Evolutionary conservation across 2,329 filamentous ascomycete genomes (phyloP).

Genomic region (Lecanicillium sp.): DNA sequence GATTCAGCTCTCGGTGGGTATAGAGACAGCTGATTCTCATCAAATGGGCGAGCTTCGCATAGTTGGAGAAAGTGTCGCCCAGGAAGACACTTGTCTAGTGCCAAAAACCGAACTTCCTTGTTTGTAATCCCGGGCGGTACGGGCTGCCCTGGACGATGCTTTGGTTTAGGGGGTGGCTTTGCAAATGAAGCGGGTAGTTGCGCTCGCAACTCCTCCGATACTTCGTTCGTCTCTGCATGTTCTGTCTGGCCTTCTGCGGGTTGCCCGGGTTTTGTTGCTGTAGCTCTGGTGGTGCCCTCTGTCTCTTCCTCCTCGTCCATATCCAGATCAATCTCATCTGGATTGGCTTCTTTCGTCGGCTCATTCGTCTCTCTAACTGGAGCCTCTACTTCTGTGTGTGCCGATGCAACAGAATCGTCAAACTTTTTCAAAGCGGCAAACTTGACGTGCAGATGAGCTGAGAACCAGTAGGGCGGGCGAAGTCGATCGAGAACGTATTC

Average conservation of each 20-base stretch:
- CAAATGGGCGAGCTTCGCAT: slow-evolving; percentile 48
- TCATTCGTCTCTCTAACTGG: background rate
- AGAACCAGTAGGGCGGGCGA: slow-evolving; percentile 82
- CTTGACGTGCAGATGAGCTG: slow-evolving; percentile 86
- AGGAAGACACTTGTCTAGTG: slow-evolving; percentile 84
- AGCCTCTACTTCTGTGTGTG: background rate
- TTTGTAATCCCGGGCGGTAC: slow-evolving; percentile 70
- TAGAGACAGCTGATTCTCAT: slow-evolving; percentile 18
- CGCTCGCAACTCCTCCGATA: slow-evolving; percentile 58
- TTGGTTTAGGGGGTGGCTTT: slow-evolving; percentile 25
- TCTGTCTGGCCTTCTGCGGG: background rate
- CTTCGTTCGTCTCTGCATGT: slow-evolving; percentile 18
- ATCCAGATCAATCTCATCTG: slow-evolving; percentile 64
- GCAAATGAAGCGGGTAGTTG: slow-evolving; percentile 72
- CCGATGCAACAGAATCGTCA: slow-evolving; percentile 22
- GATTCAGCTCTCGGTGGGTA: slow-evolving; percentile 13
- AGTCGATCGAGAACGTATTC: slow-evolving; percentile 72
- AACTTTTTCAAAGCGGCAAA: slow-evolving; percentile 64
- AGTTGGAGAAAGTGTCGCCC: slow-evolving; percentile 77
- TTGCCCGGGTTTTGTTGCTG: slow-evolving; percentile 6
- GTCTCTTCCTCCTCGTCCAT: slow-evolving; percentile 43
- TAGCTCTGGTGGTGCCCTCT: slow-evolving; percentile 11
- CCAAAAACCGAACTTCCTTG: slow-evolving; percentile 72
- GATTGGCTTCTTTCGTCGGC: slow-evolving; percentile 34
- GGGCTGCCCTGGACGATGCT: slow-evolving; percentile 45